Base-by-base conservation (phyloP, 257 asterid species). In the Primulina huaijiensis region DNA sequence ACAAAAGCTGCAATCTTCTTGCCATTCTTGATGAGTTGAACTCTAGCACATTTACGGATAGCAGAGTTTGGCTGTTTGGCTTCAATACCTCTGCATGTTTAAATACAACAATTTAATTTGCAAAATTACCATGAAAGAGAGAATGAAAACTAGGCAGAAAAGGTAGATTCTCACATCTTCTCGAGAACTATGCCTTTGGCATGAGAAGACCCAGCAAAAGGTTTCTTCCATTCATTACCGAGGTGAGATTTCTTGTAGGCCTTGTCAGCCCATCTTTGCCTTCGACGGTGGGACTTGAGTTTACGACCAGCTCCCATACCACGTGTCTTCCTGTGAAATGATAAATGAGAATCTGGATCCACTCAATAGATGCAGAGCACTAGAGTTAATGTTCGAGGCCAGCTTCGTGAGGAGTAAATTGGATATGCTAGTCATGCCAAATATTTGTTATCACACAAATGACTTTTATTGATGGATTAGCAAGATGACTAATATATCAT, bases 1-100 rank as follows among this genome's bases (percentile, higher is more conserved):
- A 88, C 92, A 65, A 88, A 88, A 30, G 95, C 95, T 21, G 96
- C 96, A 71, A 89, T 89, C 80, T 89, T 89, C 80, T 89, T 89
- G 60, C 96, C 96, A 34, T 89, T 89, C 76, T 89, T 86, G 75
- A 89, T 86, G 74, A 89, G 96, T 52, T 89, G 96, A 52, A 89
- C 95, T 40, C 92, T 76, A 52, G 92, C 95, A 77, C 95, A 88
- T 69, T 88, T 88, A 72, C 91, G 87, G 27, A 88, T 88, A 34
- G 92, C 95, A 77, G 95, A 88, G 78, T 85, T 88, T 2, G 92
- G 95, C 87, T 85, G 95, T 77, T 85, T 85, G 46, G 91, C 94
- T 82, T 85, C 95, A 76, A 88, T 88, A 0, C 95, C 95, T 69
- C 95, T 86, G 83, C 21, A 35, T 62, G 34, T 8, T 21, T 35